These are phyloP conservation scores for Sporothrix brunneoviolacea DNA, from an alignment of 2,329 filamentous ascomycete species.

Conservation along the genomic window DNA sequence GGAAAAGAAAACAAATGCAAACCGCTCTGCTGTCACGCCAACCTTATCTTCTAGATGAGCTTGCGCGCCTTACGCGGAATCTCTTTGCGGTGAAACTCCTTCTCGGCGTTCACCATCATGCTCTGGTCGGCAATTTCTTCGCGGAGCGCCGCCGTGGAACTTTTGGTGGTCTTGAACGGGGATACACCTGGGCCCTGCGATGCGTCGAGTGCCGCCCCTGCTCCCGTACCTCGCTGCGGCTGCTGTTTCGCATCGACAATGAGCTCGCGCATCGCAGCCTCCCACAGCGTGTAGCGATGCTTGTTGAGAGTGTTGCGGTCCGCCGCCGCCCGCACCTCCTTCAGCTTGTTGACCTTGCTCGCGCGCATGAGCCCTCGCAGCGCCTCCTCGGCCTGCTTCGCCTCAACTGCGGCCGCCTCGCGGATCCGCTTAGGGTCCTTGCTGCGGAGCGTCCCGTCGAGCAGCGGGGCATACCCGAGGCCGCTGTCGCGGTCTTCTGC, in stretches of 20 bases:
- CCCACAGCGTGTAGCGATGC: slow-evolving; percentile 54
- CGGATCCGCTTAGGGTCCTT: slow-evolving; percentile 50
- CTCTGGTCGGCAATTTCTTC: slow-evolving; percentile 54
- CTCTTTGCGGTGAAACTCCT: slow-evolving; percentile 46
- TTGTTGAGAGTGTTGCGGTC: slow-evolving; percentile 46
- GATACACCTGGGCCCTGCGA: background rate
- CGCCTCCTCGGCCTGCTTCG: slow-evolving; percentile 57
- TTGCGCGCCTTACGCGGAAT: slow-evolving; percentile 39
- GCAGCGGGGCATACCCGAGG: background rate
- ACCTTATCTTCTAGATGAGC: background rate
- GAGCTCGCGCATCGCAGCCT: slow-evolving; percentile 52
- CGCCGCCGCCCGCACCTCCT: slow-evolving; percentile 53
- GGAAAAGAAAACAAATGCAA: background rate
- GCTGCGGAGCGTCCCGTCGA: background rate
- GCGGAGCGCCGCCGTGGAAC: slow-evolving; percentile 25
- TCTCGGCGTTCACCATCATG: slow-evolving; percentile 57
- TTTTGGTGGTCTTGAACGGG: slow-evolving; percentile 13
- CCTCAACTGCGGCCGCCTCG: slow-evolving; percentile 52
- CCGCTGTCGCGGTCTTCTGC: slow-evolving; percentile 14
- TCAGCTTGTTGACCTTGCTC: slow-evolving; percentile 58
- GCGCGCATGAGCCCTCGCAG: slow-evolving; percentile 53
- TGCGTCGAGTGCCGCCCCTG: background rate
- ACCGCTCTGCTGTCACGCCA: too few species aligned
- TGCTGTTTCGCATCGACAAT: slow-evolving; percentile 24
- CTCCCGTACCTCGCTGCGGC: background rate